phyloP scores from a whole-genome alignment of 2,329 filamentous ascomycete genomes.

The Orbilia brochopaga region DNA sequence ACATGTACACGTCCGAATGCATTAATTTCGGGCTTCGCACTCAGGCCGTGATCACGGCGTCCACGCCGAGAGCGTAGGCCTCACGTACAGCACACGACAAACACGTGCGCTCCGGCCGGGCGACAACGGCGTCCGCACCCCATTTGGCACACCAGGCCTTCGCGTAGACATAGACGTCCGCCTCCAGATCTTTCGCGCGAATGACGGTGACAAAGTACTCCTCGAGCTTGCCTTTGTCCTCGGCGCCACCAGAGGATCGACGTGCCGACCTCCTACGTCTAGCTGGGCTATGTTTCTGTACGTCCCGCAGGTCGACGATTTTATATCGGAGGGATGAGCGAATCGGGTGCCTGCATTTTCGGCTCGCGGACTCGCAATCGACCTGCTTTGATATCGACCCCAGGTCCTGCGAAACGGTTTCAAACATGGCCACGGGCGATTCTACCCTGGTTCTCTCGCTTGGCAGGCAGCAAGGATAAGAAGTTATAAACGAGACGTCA shows the following conservation, averaged over 20 bases:
- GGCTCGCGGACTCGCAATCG: slow-evolving; percentile 4
- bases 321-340: slow-evolving; percentile 13
- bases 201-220: slow-evolving; percentile 59
- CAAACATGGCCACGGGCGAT: not conserved
- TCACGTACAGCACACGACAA: slow-evolving; percentile 76
- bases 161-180: slow-evolving; percentile 72
- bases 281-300: slow-evolving; percentile 55
- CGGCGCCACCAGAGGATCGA: too few species aligned
- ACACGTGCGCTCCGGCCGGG: slow-evolving; percentile 71
- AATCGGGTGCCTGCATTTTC: slow-evolving; percentile 26
- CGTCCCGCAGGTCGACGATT: slow-evolving; percentile 10
- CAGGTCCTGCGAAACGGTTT: slow-evolving; percentile 11
- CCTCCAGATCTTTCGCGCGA: slow-evolving; percentile 66
- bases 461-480: slow-evolving; percentile 27
- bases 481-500: slow-evolving; percentile 39
- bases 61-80: slow-evolving; percentile 72
- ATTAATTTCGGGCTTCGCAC: too few species aligned
- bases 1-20: too few species aligned
- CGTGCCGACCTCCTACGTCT: slow-evolving; percentile 54
- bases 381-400: not conserved
- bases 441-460: not conserved
- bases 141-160: slow-evolving; percentile 75
- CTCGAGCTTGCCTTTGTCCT: slow-evolving; percentile 58
- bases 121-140: slow-evolving; percentile 76
- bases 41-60: slow-evolving; percentile 34